Evolutionary conservation across 768 basidiomycete genomes (phyloP).

Genomic region (Suillus hirtellus): DNA sequence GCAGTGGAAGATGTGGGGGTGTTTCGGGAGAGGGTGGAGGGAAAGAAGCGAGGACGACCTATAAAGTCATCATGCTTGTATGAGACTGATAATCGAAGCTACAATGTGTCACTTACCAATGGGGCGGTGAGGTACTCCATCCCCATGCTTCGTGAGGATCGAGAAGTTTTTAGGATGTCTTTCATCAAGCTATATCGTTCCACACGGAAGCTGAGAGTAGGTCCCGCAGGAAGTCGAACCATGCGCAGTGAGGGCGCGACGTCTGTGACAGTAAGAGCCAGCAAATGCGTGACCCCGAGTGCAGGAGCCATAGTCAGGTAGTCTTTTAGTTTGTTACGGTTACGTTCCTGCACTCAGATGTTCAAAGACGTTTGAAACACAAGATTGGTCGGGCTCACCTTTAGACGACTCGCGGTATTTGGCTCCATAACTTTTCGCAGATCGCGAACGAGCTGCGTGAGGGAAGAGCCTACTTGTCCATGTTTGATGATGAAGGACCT

Average conservation of each 20-base stretch:
- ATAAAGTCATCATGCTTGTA: slow-evolving; percentile 12
- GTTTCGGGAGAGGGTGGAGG: slow-evolving; percentile 72
- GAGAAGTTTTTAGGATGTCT: slow-evolving; percentile 68
- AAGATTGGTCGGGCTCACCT: slow-evolving; percentile 43
- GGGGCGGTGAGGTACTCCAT: slow-evolving; percentile 92
- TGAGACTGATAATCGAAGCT: neutral
- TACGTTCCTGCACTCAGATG: slow-evolving; percentile 68
- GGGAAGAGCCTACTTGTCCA: slow-evolving; percentile 85
- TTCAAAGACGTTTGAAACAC: slow-evolving; percentile 4
- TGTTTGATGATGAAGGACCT: slow-evolving; percentile 98
- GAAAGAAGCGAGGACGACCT: slow-evolving; percentile 93
- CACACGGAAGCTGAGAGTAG: slow-evolving; percentile 90
- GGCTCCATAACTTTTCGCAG: slow-evolving; percentile 97
- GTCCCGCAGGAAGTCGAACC: slow-evolving; percentile 84
- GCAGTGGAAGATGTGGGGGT: slow-evolving; percentile 82
- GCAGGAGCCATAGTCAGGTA: slow-evolving; percentile 90
- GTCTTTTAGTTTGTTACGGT: slow-evolving; percentile 89
- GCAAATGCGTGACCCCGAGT: slow-evolving; percentile 87
- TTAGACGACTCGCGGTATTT: slow-evolving; percentile 91
- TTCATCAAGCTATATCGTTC: slow-evolving; percentile 92
- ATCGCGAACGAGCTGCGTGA: slow-evolving; percentile 89
- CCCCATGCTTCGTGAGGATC: slow-evolving; percentile 72
- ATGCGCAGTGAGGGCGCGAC: slow-evolving; percentile 86
- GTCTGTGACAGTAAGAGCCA: slow-evolving; percentile 88
- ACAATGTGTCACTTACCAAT: slow-evolving; percentile 54